Conservation (phyloP, 176 grass and related monocot genomes). For the Typha latifolia region DNA sequence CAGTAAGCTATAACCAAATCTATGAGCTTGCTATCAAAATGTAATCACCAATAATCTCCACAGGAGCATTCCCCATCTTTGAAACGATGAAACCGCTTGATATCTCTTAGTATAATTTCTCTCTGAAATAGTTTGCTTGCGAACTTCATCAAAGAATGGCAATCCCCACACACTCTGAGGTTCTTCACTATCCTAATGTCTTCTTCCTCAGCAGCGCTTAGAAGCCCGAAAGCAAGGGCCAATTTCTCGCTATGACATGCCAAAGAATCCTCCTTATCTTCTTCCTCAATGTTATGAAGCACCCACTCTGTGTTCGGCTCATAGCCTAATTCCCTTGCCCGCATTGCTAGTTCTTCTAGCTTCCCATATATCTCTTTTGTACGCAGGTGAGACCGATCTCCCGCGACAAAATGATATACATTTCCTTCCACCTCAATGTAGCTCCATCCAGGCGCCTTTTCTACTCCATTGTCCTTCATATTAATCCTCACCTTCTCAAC, state of each 20-base stretch:
- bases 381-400: slow-evolving; percentile 25
- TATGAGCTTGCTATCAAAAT: neutral
- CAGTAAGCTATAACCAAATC: neutral
- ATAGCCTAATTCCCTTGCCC: slow-evolving; percentile 26
- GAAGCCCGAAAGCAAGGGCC: slow-evolving; percentile 27
- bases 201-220: slow-evolving; percentile 1
- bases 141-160: slow-evolving; percentile 36
- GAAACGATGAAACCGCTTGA: slow-evolving; percentile 34
- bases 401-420: slow-evolving; percentile 26
- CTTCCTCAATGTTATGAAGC: slow-evolving; percentile 37
- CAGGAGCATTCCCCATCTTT: slow-evolving; percentile 32
- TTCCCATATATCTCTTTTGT: slow-evolving; percentile 20
- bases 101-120: slow-evolving; percentile 29
- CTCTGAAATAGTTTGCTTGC: slow-evolving; percentile 6
- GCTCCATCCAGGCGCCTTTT: slow-evolving; percentile 25
- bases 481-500: slow-evolving; percentile 18
- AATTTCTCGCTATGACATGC: slow-evolving; percentile 32
- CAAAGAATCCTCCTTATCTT: slow-evolving; percentile 32
- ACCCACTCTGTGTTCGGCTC: slow-evolving; percentile 27
- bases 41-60: slow-evolving; percentile 26
- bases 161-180: slow-evolving; percentile 37
- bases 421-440: slow-evolving; percentile 14
- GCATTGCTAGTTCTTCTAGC: slow-evolving; percentile 22
- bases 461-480: slow-evolving; percentile 26
- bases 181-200: slow-evolving; percentile 32